phyloP scores from a whole-genome alignment of 768 basidiomycete genomes.

The Leccinum uliginosum region DNA sequence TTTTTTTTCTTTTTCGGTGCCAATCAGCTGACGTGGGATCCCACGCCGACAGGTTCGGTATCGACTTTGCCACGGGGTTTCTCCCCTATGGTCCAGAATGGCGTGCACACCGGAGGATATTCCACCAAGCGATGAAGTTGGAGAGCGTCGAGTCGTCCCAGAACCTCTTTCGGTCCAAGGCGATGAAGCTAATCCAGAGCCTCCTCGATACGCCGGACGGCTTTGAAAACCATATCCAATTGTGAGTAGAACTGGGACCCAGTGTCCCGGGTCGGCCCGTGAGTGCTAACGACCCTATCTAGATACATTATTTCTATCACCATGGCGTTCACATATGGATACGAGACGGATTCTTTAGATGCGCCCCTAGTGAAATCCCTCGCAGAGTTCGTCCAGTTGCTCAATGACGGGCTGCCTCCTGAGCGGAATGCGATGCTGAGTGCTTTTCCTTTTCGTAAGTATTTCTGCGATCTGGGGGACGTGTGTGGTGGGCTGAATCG shows the following conservation, averaged over 20 bases:
- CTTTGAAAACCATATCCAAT: constrained; percentile 24
- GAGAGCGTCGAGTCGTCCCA: constrained; percentile 20
- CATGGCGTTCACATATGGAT: constrained; percentile 29
- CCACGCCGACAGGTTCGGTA: constrained; percentile 19
- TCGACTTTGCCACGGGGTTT: constrained; percentile 29
- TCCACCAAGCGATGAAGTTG: constrained; percentile 24
- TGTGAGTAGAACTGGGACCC: constrained; percentile 12
- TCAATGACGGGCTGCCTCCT: constrained; percentile 22
- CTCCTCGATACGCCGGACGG: constrained; percentile 21
- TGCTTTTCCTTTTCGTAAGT: constrained; percentile 28
- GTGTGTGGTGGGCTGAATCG: constrained; percentile 1
- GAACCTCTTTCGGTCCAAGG: constrained; percentile 21
- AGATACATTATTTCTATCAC: constrained; percentile 32
- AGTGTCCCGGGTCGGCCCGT: not conserved
- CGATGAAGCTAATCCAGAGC: constrained; percentile 13
- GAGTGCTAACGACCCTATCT: not conserved
- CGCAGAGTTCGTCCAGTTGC: constrained; percentile 18
- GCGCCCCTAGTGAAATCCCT: constrained; percentile 25
- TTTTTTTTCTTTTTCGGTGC: not conserved
- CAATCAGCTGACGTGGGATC: not conserved
- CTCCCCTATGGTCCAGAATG: constrained; percentile 27
- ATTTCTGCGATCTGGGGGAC: not conserved
- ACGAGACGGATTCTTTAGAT: constrained; percentile 24
- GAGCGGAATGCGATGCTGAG: constrained; percentile 26
- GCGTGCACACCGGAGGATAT: constrained; percentile 26